Evolutionary conservation across 768 basidiomycete genomes (phyloP), one percentile per base, ranked within the genome.

Genomic region (Terana coerulea): DNA sequence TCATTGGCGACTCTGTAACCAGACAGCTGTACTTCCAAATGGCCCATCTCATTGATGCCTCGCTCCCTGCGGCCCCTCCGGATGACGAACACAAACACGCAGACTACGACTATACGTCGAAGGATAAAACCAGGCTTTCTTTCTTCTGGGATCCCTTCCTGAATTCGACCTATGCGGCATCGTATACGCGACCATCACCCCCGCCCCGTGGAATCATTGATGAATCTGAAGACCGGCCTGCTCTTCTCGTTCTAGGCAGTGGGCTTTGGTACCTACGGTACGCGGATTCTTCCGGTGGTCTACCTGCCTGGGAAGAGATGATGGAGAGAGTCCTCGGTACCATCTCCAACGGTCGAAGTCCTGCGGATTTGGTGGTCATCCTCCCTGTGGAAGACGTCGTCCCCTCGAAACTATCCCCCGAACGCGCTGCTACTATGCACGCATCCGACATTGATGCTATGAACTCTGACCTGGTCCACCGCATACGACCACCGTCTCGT

Each of bases 181-280:
- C 72, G n/a, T 62, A 81, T 41, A 68, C 88, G 31, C 56, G 65
- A 25, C 47, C 64, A 21, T 28, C 44, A 11, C 14, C 25, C 7
- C 9, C 26, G 9, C 26, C 31, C 36, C 40, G 34, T 30, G 48
- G 3, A 49, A 28, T 9, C 45, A 55, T 10, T 11, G 41, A 15
- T 35, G 15, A 17, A 22, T 21, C 39, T 17, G 41, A 58, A 26
- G 71, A 57, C 69, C 49, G 53, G 1, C 78, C 89, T 1, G 81
- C 85, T 0, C 68, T 97, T 40, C 75, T 94, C 25, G 85, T 95
- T 9, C 65, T 97, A 14, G 93, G 93, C 9, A 84, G 88, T 12
- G 93, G 93, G 0, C 71, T 95, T 31, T 95, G 93, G 93, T 91
- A 91, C 65, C 77, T 97, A 37, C 83, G 90, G 21, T 84, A 94